Evolutionary conservation across 495 filamentous ascomycete genomes (phyloP).

Genomic region (Xylona heveae): DNA sequence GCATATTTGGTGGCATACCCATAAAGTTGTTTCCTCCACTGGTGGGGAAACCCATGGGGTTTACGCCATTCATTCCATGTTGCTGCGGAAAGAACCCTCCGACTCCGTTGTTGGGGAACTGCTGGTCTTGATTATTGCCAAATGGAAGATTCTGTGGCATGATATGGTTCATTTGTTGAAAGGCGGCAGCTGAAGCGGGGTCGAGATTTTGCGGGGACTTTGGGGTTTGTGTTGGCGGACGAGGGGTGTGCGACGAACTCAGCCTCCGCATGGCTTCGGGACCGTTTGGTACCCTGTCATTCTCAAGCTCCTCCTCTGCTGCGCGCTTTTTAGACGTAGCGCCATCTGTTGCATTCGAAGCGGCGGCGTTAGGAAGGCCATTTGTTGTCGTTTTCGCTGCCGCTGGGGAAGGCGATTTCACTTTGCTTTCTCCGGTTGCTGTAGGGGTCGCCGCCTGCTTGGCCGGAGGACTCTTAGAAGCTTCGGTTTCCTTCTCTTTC

Average conservation of each 20-base stretch:
- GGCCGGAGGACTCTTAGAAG: conserved; percentile 25
- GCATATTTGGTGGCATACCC: conserved; percentile 19
- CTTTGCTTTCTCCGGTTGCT: conserved; percentile 7
- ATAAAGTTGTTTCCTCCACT: conserved; percentile 7
- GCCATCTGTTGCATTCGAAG: conserved; percentile 5
- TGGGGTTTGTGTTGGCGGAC: no score
- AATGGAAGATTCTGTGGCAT: no score
- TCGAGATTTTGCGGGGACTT: no score
- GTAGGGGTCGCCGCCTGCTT: conserved; percentile 9
- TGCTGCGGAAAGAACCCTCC: conserved; percentile 8
- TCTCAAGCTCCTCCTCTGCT: conserved; percentile 49
- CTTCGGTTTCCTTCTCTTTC: conserved; percentile 36
- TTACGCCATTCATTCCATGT: conserved; percentile 19
- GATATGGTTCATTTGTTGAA: conserved; percentile 5
- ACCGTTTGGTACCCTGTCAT: conserved; percentile 37
- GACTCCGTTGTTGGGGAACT: conserved; percentile 5
- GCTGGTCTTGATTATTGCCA: conserved; percentile 5
- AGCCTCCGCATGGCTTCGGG: conserved; percentile 23
- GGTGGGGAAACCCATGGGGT: conserved; percentile 14
- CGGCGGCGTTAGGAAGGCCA: conserved; percentile 1
- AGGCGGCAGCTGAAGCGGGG: conserved; percentile 11
- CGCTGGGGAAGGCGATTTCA: conserved; percentile 7
- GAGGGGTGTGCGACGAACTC: conserved; percentile 9
- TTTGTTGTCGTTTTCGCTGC: conserved; percentile 5
- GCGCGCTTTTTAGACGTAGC: conserved; percentile 49